phyloP scores from a whole-genome alignment of 1,284 basidiomycete species.

The Puccinia hordei region DNA sequence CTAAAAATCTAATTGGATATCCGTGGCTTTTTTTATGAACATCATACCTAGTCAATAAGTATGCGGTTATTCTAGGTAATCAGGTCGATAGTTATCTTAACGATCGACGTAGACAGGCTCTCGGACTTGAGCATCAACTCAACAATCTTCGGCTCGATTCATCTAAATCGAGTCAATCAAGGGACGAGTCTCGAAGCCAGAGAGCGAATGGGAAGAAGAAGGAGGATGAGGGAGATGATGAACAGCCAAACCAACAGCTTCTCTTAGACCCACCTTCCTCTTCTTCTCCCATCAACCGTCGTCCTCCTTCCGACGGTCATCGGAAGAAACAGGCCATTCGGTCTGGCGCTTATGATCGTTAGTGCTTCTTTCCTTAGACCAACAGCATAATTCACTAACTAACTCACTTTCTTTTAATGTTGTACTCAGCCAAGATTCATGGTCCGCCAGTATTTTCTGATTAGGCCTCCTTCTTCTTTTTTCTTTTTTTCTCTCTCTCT shows the following conservation, averaged over 20 bases:
- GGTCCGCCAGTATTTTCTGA: constrained; percentile 23
- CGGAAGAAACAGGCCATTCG: background rate
- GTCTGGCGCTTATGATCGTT: constrained; percentile 17
- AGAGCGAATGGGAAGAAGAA: constrained; percentile 2
- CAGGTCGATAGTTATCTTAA: constrained; percentile 17
- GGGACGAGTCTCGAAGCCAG: background rate
- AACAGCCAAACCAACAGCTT: background rate
- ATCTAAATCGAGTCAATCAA: background rate
- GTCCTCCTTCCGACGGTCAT: background rate
- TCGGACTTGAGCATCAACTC: background rate
- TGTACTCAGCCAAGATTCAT: constrained; percentile 16
- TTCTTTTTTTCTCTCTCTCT: background rate
- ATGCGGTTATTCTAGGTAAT: background rate
- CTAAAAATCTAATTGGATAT: no score
- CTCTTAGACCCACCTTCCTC: background rate
- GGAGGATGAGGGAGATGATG: background rate
- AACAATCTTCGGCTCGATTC: background rate
- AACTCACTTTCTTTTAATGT: background rate
- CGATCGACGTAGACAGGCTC: constrained; percentile 11
- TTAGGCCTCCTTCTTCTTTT: background rate
- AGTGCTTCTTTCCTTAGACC: background rate
- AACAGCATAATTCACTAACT: background rate
- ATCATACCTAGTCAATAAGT: constrained; percentile 6
- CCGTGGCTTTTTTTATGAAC: background rate
- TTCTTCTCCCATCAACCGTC: background rate